Base-by-base conservation (phyloP, 371 early-diverging fungal genomes). In the Fennellomyces sp. region DNA sequence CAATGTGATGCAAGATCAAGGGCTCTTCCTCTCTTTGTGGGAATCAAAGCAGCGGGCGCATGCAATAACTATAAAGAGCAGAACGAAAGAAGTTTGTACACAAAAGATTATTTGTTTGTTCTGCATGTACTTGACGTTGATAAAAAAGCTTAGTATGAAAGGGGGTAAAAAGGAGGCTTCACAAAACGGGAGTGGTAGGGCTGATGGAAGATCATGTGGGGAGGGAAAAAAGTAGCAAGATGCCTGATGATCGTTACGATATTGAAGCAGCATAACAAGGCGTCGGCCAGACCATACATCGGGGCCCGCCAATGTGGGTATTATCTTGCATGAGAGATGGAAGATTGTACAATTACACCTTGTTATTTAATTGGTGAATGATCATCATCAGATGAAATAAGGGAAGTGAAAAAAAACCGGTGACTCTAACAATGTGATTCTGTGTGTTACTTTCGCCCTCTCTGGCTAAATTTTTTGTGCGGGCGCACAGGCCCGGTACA, bases 401-500 rank as follows among this genome's bases (percentile, higher is more conserved):
- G 21, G n/a, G n/a, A n/a, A n/a, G n/a, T 12, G 5, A 21, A 8
- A 23, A 21, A 21, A 21, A 45, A 45, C 45, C 45, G 45, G 45
- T 45, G 45, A 45, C 45, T 45, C 23, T 45, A 23, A 45, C 21
- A 45, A 45, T 45, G 45, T 45, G 45, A 45, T 45, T 41, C 41
- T 41, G 41, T 41, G 15, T n/a, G n/a, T n/a, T 45, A 45, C 13
- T 11, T 13, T 5, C 7, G 13, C 5, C 13, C 5, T 19, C 13
- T 39, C 39, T 11, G n/a, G n/a, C n/a, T n/a, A n/a, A n/a, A n/a
- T 39, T 19, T 39, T 39, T 42, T 23, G 17, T 45, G 21, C 5
- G 45, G 45, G 45, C 21, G 45, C 45, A 45, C 45, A 45, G 45
- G 45, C 45, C 45, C 45, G 45, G 45, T 45, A 45, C 45, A 45